Evolutionary conservation across 805 yeast species (phyloP).

Genomic region (Zygosaccharomyces gambellarensis): DNA sequence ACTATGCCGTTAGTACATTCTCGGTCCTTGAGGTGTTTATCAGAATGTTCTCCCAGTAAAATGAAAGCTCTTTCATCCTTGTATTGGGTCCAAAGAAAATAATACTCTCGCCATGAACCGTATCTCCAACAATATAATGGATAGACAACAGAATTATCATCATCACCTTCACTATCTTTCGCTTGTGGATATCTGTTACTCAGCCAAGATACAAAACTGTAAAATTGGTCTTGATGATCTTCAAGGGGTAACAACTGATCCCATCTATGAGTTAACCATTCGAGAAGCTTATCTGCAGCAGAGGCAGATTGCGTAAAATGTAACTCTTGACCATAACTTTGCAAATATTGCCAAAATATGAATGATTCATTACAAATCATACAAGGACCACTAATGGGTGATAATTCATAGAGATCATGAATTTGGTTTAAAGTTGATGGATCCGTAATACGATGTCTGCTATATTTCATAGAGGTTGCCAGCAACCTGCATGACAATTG

Average conservation of each 20-base stretch:
- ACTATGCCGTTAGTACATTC: neutral
- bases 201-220: conserved; percentile 44
- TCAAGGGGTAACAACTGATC: conserved; percentile 17
- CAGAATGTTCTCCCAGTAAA: conserved; percentile 3
- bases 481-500: conserved; percentile 26
- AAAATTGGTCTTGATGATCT: conserved; percentile 22
- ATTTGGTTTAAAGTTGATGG: conserved; percentile 42
- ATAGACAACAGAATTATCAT: neutral
- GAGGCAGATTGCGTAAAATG: conserved; percentile 32
- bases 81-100: conserved; percentile 11
- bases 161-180: neutral
- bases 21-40: neutral
- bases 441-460: conserved; percentile 32
- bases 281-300: conserved; percentile 35
- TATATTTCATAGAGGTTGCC: conserved; percentile 19
- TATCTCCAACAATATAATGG: conserved; percentile 1
- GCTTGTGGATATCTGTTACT: conserved; percentile 18
- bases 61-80: conserved; percentile 17
- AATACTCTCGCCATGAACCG: conserved; percentile 5
- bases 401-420: conserved; percentile 46
- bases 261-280: conserved; percentile 54
- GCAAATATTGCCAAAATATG: conserved; percentile 48
- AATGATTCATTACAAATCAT: conserved; percentile 43
- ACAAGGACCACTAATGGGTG: conserved; percentile 61
- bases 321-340: conserved; percentile 35